A percentile compares a stretch with the other conserved stretches of the same genome.
phyloP scores from a whole-genome alignment of 1,139 yeast genomes.

The Hemisphaericaspora subhashii region DNA sequence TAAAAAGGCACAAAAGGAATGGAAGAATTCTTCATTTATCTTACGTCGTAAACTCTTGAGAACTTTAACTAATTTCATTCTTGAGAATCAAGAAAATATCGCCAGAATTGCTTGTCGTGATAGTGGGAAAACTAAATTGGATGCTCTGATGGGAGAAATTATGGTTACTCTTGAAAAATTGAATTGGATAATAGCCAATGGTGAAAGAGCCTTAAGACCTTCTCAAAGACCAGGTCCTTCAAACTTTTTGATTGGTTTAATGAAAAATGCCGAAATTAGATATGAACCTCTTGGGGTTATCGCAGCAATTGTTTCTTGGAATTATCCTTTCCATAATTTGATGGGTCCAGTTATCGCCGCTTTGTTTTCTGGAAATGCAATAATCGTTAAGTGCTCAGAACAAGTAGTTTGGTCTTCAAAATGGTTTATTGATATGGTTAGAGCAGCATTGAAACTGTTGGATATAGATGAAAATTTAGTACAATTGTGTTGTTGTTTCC shows the following conservation, averaged over 20 bases:
- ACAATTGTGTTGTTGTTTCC: conserved; percentile 77
- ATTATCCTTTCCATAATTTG: conserved; percentile 90
- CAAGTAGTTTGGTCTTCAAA: conserved; percentile 93
- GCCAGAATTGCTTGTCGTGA: conserved; percentile 95
- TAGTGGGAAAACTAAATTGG: conserved; percentile 92
- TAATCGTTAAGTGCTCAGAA: conserved; percentile 90
- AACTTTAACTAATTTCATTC: conserved; percentile 69
- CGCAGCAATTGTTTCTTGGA: conserved; percentile 92
- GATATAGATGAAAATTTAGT: conserved; percentile 80
- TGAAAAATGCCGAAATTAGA: conserved; percentile 91
- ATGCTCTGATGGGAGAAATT: conserved; percentile 94
- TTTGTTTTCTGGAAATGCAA: conserved; percentile 85
- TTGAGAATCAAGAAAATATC: conserved; percentile 80
- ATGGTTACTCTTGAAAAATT: conserved; percentile 91
- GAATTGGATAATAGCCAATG: conserved; percentile 84
- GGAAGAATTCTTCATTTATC: conserved; percentile 58
- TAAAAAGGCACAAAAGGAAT: conserved; percentile 55
- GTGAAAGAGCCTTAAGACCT: conserved; percentile 68
- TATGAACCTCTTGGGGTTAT: conserved; percentile 92
- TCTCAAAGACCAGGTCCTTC: conserved; percentile 86
- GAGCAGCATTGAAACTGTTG: conserved; percentile 67
- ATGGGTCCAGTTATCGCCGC: conserved; percentile 91
- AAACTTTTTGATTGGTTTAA: conserved; percentile 59
- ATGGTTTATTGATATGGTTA: conserved; percentile 70
- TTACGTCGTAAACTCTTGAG: conserved; percentile 68